Percentiles rank a stretch among this genome's conserved stretches.
Evolutionary conservation across 768 basidiomycete species (phyloP).

Genomic region (Lactarius akahatsu): DNA sequence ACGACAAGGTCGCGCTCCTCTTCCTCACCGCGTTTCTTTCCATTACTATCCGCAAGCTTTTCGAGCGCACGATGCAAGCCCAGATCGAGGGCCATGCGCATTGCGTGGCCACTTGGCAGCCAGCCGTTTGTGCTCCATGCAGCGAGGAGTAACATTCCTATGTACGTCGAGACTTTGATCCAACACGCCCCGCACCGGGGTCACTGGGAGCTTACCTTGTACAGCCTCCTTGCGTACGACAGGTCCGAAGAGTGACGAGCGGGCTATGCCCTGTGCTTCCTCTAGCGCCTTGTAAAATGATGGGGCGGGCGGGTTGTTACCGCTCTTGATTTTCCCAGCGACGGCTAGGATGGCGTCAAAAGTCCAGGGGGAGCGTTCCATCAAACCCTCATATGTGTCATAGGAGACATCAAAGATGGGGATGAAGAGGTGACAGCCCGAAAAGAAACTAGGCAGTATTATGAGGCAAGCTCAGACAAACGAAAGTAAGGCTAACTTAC

Average conservation of each 20-base stretch:
- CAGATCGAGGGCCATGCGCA: slow-evolving; percentile 94
- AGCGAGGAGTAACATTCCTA: slow-evolving; percentile 88
- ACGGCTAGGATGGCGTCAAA: slow-evolving; percentile 93
- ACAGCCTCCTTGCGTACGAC: slow-evolving; percentile 94
- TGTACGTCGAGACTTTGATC: slow-evolving; percentile 5
- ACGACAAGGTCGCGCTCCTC: slow-evolving; percentile 89
- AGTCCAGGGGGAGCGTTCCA: slow-evolving; percentile 93
- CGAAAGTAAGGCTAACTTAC: slow-evolving; percentile 43
- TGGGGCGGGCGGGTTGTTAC: slow-evolving; percentile 78
- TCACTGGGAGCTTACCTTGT: slow-evolving; percentile 56
- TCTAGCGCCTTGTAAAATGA: slow-evolving; percentile 91
- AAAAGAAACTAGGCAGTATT: slow-evolving; percentile 71
- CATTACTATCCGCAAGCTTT: slow-evolving; percentile 76
- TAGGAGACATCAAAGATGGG: slow-evolving; percentile 91
- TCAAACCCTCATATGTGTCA: slow-evolving; percentile 90
- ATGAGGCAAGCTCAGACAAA: slow-evolving; percentile 25
- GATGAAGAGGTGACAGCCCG: slow-evolving; percentile 94
- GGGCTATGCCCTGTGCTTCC: slow-evolving; percentile 94
- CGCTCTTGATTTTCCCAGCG: slow-evolving; percentile 88
- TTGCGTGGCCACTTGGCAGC: slow-evolving; percentile 93
- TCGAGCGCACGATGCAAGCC: slow-evolving; percentile 91
- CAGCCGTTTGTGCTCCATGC: slow-evolving; percentile 95
- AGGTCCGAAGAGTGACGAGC: slow-evolving; percentile 90
- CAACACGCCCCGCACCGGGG: neutral
- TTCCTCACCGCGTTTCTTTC: slow-evolving; percentile 67